Base-by-base conservation (phyloP, 2,329 filamentous ascomycete species). In the Paracorniculantispora psalliotae region DNA sequence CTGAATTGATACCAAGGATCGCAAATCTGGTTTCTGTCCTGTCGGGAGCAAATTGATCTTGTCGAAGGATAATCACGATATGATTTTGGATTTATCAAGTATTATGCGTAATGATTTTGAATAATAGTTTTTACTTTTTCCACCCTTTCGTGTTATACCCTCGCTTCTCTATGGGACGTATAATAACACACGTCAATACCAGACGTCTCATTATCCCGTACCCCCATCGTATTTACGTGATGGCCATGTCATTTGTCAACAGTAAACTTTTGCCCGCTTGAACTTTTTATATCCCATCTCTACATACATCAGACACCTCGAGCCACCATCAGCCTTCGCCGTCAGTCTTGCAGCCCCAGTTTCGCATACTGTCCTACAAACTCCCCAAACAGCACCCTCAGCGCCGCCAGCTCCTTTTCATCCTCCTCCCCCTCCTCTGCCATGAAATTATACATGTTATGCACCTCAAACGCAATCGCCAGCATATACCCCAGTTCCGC, bases 401-500 rank as follows among this genome's bases (percentile, higher is more conserved):
- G 39, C n/a, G 58, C 61, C 47, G 49, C 12, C 4, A 61, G 21
- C 37, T 62, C 47, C 48, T 60, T 39, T 17, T 52, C 50, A 46
- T 62, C 60, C 21, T 51, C 54, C 10, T 60, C 54, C 2, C 46
- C 57, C 33, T 46, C 37, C 13, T 51, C 33, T 15, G 60, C 37
- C 59, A 61, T 62, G 33, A 52, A 62, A 26, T 53, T 52, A 28
- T 61, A 47, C 60, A 64, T 64, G 26, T 61, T 62, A 46, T 64
- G 63, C 13, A 63, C 56, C 19, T 64, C 63, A 56, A 64, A 64
- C n/a, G 63, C 43, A n/a, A 62, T 52, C 19, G 63, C 63, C 56
- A 64, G 51, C 57, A 62, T 8, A 28, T 59, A 63, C 13, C 61
- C 61, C n/a, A 50, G 54, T 53, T 62, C 57, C 13, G 61, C 33